A percentile compares a stretch with the other conserved stretches of the same genome.
These are phyloP conservation scores for Camillea tinctor DNA, from an alignment of 2,329 filamentous ascomycete species.

Conservation along the genomic window DNA sequence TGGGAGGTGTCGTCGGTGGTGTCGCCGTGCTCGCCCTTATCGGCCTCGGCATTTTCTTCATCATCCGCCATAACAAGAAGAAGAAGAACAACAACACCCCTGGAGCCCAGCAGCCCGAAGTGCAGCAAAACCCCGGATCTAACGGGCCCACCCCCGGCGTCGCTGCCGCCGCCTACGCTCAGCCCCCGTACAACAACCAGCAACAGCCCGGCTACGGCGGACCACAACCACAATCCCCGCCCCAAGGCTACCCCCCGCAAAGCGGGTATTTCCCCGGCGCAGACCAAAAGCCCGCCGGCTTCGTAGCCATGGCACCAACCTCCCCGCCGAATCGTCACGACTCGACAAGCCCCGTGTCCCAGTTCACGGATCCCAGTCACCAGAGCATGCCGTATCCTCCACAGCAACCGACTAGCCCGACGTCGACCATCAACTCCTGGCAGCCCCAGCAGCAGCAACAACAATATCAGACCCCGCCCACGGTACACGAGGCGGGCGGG, in stretches of 20 bases:
- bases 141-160: constrained; percentile 4
- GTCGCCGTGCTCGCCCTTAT: constrained; percentile 42
- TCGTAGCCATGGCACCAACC: constrained; percentile 17
- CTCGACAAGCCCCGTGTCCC: constrained; percentile 30
- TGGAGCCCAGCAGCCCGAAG: constrained; percentile 11
- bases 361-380: constrained; percentile 18
- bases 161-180: constrained; percentile 15
- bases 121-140: constrained; percentile 9
- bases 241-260: constrained; percentile 13
- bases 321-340: constrained; percentile 24
- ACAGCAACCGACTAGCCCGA: constrained; percentile 26
- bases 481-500: constrained; percentile 40
- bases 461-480: constrained; percentile 23
- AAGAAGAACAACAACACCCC: constrained; percentile 19
- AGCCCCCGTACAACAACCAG: constrained; percentile 18
- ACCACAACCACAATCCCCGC: constrained; percentile 10
- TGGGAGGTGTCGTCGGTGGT: constrained; percentile 47
- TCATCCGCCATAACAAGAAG: constrained; percentile 39
- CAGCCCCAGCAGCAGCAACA: constrained; percentile 21
- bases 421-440: constrained; percentile 24
- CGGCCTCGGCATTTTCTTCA: constrained; percentile 39
- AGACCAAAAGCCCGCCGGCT: constrained; percentile 26
- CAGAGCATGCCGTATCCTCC: constrained; percentile 18
- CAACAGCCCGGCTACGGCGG: constrained; percentile 20
- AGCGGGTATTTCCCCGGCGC: constrained; percentile 10